Percentiles rank a stretch among this genome's conserved stretches.
phyloP scores from a whole-genome alignment of 2,329 filamentous ascomycete genomes.

The Fusarium sp. region DNA sequence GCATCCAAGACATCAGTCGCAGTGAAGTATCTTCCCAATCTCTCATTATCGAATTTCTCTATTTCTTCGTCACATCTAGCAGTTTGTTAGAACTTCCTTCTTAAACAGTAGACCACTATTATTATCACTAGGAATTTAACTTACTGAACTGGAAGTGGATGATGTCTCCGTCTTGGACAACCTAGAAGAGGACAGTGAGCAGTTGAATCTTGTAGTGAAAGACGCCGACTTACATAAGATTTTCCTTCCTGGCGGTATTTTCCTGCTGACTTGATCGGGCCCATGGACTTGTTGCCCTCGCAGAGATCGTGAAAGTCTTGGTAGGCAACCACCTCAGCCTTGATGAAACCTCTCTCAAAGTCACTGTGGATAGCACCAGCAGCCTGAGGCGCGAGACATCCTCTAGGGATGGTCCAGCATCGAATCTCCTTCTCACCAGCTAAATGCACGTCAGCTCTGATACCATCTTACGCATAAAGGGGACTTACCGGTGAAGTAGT shows the following conservation, averaged over 20 bases:
- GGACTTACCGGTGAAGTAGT: slow-evolving; percentile 58
- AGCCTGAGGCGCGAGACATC: slow-evolving; percentile 56
- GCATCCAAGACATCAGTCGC: no score
- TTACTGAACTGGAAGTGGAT: slow-evolving; percentile 60
- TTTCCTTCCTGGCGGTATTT: slow-evolving; percentile 61
- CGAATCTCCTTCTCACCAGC: slow-evolving; percentile 61
- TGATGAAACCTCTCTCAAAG: slow-evolving; percentile 61
- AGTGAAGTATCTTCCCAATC: no score
- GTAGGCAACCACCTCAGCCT: slow-evolving; percentile 60
- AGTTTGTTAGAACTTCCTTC: background rate
- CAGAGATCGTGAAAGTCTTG: slow-evolving; percentile 61
- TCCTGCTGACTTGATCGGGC: slow-evolving; percentile 59
- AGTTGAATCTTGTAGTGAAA: background rate
- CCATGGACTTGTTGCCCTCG: slow-evolving; percentile 59
- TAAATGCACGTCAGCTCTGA: slow-evolving; percentile 18
- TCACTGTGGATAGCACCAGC: slow-evolving; percentile 58
- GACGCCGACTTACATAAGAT: slow-evolving; percentile 52
- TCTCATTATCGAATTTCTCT: background rate
- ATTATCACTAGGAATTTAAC: slow-evolving; percentile 18
- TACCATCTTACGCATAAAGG: background rate
- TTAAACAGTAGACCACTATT: fast-evolving
- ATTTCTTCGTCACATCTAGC: slow-evolving; percentile 7
- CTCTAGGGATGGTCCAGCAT: slow-evolving; percentile 58
- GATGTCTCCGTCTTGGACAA: slow-evolving; percentile 59
- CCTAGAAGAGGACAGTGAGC: slow-evolving; percentile 46